phyloP scores from a whole-genome alignment of 2,329 filamentous ascomycete species.

The Diaporthe ampelina region DNA sequence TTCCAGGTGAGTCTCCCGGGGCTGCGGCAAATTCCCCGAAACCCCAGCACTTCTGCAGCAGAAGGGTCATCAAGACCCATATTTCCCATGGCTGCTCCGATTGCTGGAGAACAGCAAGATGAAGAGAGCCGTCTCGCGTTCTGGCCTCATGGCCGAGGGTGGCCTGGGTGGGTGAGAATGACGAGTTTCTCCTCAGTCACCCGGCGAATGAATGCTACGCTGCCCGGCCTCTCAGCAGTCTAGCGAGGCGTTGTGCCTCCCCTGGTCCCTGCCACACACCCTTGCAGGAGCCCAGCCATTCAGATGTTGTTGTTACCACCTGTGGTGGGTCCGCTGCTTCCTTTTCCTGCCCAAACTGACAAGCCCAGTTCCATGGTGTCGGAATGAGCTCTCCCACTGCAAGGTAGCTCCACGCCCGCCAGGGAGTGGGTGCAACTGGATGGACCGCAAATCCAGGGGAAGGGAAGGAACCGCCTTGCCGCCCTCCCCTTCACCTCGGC shows the following conservation, averaged over 20 bases:
- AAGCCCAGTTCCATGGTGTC: slow-evolving; percentile 19
- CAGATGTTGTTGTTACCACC: slow-evolving; percentile 6
- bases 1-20: too few species aligned
- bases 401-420: neutral
- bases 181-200: slow-evolving; percentile 4
- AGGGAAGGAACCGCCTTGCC: neutral
- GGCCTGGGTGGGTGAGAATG: neutral
- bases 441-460: neutral
- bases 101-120: too few species aligned
- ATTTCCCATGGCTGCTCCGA: too few species aligned
- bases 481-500: neutral
- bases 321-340: neutral
- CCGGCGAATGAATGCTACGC: slow-evolving; percentile 4
- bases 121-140: neutral
- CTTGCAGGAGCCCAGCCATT: neutral
- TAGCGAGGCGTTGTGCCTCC: neutral
- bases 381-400: neutral
- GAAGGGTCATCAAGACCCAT: too few species aligned
- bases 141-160: neutral
- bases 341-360: neutral
- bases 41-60: too few species aligned
- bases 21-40: too few species aligned
- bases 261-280: slow-evolving; percentile 1
- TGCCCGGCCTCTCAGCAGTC: neutral
- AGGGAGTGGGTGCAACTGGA: neutral